phyloP scores from a whole-genome alignment of 768 basidiomycete genomes.

The Basidioascus undulatus region DNA sequence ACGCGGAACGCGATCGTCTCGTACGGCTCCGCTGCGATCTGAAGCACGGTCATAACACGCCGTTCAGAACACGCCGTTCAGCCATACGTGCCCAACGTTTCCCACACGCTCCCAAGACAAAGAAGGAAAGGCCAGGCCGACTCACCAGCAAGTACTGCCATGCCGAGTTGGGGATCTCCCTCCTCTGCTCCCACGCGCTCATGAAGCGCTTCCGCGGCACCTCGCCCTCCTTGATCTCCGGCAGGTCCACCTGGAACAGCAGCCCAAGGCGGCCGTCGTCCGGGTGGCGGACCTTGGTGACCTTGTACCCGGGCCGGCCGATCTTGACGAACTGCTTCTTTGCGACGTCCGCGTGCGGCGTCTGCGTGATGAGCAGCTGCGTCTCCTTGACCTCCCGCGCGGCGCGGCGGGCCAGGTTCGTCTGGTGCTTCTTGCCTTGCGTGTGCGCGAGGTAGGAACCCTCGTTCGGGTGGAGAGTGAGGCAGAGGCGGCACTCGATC shows the following conservation, averaged over 20 bases:
- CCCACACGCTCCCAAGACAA: too few species aligned
- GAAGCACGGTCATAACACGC: constrained; percentile 1
- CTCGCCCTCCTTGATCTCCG: constrained; percentile 71
- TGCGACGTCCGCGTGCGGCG: constrained; percentile 26
- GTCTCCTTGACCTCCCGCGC: constrained; percentile 93
- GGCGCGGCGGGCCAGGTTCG: constrained; percentile 85
- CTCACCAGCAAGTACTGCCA: constrained; percentile 93
- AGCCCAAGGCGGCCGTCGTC: constrained; percentile 72
- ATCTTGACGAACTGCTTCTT: constrained; percentile 95
- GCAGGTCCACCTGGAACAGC: constrained; percentile 90
- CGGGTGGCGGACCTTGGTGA: constrained; percentile 83
- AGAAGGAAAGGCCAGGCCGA: constrained; percentile 9
- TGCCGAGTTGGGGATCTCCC: constrained; percentile 81
- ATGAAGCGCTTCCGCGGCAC: constrained; percentile 73
- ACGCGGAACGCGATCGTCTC: constrained; percentile 99
- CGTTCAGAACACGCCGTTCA: too few species aligned
- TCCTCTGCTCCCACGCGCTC: constrained; percentile 93
- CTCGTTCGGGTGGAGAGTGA: constrained; percentile 98
- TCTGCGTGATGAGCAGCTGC: constrained; percentile 52
- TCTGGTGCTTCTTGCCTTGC: constrained; percentile 98
- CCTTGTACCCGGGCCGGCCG: constrained; percentile 69
- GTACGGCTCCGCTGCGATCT: constrained; percentile 99
- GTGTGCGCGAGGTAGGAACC: constrained; percentile 97
- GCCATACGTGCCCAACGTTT: too few species aligned
- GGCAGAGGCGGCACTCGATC: constrained; percentile 87